Evolutionary conservation across 2,329 filamentous ascomycete species (phyloP).

Genomic region (Diaporthe caulivora): DNA sequence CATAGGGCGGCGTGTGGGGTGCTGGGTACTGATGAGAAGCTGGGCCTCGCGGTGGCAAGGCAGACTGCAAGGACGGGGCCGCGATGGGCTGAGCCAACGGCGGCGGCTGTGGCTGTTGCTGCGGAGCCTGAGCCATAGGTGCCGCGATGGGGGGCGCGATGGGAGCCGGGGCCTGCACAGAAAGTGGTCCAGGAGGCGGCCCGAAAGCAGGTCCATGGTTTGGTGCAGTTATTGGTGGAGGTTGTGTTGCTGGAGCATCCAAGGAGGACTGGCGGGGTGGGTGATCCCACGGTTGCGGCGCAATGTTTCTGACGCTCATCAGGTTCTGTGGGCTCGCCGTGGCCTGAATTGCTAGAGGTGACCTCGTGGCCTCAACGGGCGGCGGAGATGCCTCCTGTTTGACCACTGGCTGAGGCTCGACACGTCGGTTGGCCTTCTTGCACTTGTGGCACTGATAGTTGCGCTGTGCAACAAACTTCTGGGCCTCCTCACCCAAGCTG

Average conservation of each 20-base stretch:
- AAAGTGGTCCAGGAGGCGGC: conserved; percentile 24
- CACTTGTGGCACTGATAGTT: conserved; percentile 84
- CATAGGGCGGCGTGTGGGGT: conserved; percentile 53
- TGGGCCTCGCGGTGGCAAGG: conserved; percentile 47
- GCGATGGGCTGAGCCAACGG: conserved; percentile 45
- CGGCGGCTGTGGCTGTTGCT: conserved; percentile 39
- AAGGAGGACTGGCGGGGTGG: conserved; percentile 31
- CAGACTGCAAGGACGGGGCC: conserved; percentile 41
- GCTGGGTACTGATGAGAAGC: conserved; percentile 54
- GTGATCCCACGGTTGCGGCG: conserved; percentile 39
- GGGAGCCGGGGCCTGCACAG: conserved; percentile 33
- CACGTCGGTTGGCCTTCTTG: conserved; percentile 63
- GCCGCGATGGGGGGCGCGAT: conserved; percentile 35
- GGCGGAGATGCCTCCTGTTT: conserved; percentile 46
- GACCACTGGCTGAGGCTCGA: conserved; percentile 51
- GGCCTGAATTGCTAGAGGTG: conserved; percentile 44
- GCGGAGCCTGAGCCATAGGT: conserved; percentile 41
- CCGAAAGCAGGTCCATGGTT: conserved; percentile 20
- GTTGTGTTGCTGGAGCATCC: conserved; percentile 30
- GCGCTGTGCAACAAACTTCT: conserved; percentile 70
- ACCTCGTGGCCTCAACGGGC: conserved; percentile 43
- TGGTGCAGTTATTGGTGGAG: conserved; percentile 23
- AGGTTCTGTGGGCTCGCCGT: conserved; percentile 35
- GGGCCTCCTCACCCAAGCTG: conserved; percentile 65
- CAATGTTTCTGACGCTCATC: conserved; percentile 39